Evolutionary conservation across 2,329 filamentous ascomycete species (phyloP).

Genomic region (Periconia macrospinosa): DNA sequence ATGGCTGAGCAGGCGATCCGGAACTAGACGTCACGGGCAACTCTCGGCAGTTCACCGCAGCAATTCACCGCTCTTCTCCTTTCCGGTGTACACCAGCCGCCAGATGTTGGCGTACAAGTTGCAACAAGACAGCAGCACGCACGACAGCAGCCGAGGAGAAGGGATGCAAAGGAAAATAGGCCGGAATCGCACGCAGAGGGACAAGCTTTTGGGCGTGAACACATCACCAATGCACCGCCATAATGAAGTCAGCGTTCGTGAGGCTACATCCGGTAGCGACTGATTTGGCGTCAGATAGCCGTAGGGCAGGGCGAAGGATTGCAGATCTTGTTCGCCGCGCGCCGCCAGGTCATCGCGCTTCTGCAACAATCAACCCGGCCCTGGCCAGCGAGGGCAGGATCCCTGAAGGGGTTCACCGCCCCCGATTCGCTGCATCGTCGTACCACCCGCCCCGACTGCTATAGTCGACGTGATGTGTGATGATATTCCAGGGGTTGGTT

Average conservation of each 20-base stretch:
- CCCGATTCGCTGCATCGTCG: slow-evolving; percentile 41
- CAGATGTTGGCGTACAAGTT: neutral
- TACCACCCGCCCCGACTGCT: slow-evolving; percentile 4
- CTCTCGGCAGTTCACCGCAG: slow-evolving; percentile 36
- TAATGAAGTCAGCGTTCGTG: slow-evolving; percentile 42
- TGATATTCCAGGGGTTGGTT: slow-evolving; percentile 16
- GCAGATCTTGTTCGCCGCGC: slow-evolving; percentile 45
- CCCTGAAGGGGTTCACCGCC: slow-evolving; percentile 45
- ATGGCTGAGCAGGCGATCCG: neutral
- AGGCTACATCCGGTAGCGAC: slow-evolving; percentile 37
- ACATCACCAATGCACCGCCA: slow-evolving; percentile 42
- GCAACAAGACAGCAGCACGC: neutral
- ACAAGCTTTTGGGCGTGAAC: slow-evolving; percentile 33
- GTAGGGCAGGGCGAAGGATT: slow-evolving; percentile 39
- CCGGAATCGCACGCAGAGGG: slow-evolving; percentile 15
- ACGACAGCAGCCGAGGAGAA: neutral
- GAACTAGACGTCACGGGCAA: slow-evolving; percentile 30
- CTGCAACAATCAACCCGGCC: slow-evolving; percentile 30
- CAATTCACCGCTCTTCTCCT: slow-evolving; percentile 32
- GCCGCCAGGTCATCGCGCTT: slow-evolving; percentile 44
- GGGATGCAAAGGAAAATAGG: slow-evolving; percentile 3
- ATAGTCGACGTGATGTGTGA: slow-evolving; percentile 11
- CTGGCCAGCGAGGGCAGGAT: slow-evolving; percentile 32
- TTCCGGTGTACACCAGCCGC: slow-evolving; percentile 3
- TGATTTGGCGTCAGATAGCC: slow-evolving; percentile 36